These are phyloP conservation scores for Ilyonectria destructans DNA, from an alignment of 2,329 filamentous ascomycete species.

Conservation along the genomic window DNA sequence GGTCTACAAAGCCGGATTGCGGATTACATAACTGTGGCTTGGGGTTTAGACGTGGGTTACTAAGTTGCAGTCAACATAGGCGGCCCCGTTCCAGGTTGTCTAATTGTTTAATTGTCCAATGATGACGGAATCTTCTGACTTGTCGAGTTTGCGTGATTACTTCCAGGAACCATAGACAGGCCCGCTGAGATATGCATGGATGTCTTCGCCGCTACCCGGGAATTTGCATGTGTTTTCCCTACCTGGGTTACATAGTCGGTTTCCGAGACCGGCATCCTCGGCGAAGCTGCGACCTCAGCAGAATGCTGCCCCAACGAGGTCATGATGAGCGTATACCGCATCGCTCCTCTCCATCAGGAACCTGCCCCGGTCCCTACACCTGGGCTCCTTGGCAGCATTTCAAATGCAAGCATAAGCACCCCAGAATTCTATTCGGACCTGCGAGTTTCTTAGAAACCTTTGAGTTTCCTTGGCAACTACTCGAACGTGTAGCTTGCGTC, in stretches of 20 bases:
- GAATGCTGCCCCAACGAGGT: neutral
- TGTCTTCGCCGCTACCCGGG: neutral
- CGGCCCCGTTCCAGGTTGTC: neutral
- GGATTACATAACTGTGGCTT: conserved; percentile 27
- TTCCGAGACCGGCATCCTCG: neutral
- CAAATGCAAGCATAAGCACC: conserved; percentile 5
- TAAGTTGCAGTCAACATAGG: conserved; percentile 13
- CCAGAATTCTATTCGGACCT: neutral
- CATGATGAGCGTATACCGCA: neutral
- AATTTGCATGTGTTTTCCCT: neutral
- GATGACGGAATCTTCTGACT: neutral
- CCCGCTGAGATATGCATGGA: neutral
- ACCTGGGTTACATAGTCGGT: neutral
- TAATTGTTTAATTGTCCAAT: conserved; percentile 6
- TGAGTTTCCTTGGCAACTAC: conserved; percentile 21
- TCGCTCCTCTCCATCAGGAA: neutral
- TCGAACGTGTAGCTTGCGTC: neutral
- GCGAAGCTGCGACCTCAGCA: neutral
- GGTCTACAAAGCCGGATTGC: neutral
- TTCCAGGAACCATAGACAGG: neutral
- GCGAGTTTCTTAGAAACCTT: too few relatives aligned
- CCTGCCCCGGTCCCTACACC: neutral
- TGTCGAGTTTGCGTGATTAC: neutral
- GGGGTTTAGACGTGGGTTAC: conserved; percentile 21
- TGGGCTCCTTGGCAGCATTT: neutral